phyloP scores from a whole-genome alignment of 2,329 filamentous ascomycete species.

The Boeremia exigua region DNA sequence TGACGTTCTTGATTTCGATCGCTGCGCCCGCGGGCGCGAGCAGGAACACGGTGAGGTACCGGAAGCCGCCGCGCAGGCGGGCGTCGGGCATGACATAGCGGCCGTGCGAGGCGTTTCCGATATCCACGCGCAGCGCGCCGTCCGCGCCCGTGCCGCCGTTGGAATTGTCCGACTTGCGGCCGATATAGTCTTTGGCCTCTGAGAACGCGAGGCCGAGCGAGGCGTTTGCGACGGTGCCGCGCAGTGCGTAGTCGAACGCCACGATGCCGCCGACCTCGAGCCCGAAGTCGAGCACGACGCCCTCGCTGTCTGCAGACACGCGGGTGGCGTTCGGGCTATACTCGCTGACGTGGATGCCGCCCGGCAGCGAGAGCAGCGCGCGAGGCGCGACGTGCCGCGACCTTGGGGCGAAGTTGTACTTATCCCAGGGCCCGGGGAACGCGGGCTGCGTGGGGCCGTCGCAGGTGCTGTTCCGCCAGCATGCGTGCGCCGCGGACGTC shows the following conservation, averaged over 20 bases:
- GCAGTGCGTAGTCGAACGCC: constrained; percentile 54
- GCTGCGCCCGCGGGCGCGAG: constrained; percentile 44
- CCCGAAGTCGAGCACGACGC: constrained; percentile 63
- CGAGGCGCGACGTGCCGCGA: neutral
- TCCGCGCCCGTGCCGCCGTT: constrained; percentile 49
- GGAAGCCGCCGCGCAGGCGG: constrained; percentile 59
- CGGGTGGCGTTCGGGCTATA: neutral
- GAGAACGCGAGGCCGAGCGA: constrained; percentile 50
- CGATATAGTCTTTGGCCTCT: constrained; percentile 53
- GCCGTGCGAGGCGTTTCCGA: too few species aligned
- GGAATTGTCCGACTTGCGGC: constrained; percentile 51
- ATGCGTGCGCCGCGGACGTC: too few species aligned
- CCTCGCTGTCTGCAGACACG: neutral
- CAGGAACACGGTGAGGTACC: constrained; percentile 59
- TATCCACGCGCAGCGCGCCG: constrained; percentile 58
- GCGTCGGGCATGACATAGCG: constrained; percentile 53
- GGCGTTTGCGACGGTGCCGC: constrained; percentile 45
- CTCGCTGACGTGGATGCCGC: neutral
- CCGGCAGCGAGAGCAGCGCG: neutral
- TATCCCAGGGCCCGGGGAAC: constrained; percentile 1
- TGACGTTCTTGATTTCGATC: constrained; percentile 48
- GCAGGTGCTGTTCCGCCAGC: constrained; percentile 9
- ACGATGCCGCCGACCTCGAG: constrained; percentile 64
- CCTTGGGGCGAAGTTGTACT: constrained; percentile 2
- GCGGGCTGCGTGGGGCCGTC: neutral